Percentiles rank a stretch among this genome's conserved stretches.
Conservation (phyloP, 2,329 filamentous ascomycete species). For the Apiospora phragmitis region DNA sequence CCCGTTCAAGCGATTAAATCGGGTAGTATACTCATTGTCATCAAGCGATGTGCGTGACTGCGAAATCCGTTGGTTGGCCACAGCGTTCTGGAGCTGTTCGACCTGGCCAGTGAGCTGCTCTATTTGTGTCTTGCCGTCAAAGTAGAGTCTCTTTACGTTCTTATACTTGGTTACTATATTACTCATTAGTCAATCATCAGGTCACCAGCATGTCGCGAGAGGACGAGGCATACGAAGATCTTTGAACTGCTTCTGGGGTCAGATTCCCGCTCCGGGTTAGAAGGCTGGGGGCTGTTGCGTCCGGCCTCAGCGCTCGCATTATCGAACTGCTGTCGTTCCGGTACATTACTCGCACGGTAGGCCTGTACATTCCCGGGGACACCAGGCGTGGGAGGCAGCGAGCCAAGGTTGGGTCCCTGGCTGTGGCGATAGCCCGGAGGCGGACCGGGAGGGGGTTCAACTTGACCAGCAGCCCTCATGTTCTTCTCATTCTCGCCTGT, state of each 20-base stretch:
- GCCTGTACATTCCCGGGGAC: slow-evolving; percentile 34
- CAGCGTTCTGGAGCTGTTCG: slow-evolving; percentile 93
- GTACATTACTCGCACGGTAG: slow-evolving; percentile 42
- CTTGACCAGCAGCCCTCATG: slow-evolving; percentile 37
- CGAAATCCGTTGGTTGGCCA: slow-evolving; percentile 93
- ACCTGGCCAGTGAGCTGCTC: slow-evolving; percentile 85
- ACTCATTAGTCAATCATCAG: slow-evolving; percentile 28
- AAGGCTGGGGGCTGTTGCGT: slow-evolving; percentile 58
- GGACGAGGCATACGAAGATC: slow-evolving; percentile 50
- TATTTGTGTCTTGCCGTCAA: slow-evolving; percentile 91
- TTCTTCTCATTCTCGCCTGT: slow-evolving; percentile 51
- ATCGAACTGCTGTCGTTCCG: slow-evolving; percentile 46
- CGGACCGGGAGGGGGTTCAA: slow-evolving; percentile 45
- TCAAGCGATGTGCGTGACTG: slow-evolving; percentile 93
- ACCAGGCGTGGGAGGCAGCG: slow-evolving; percentile 41
- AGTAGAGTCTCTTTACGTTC: slow-evolving; percentile 96
- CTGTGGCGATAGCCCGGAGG: slow-evolving; percentile 55
- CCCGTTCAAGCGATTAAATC: slow-evolving; percentile 89
- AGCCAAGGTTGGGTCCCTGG: slow-evolving; percentile 45
- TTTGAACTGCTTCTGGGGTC: slow-evolving; percentile 57
- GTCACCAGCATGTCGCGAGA: slow-evolving; percentile 33
- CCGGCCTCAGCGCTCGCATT: slow-evolving; percentile 46
- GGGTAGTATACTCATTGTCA: slow-evolving; percentile 87
- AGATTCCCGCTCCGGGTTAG: slow-evolving; percentile 38
- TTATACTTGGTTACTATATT: slow-evolving; percentile 86